Evolutionary conservation across 2,329 filamentous ascomycete genomes (phyloP).

Genomic region (Fusarium goolgardi): DNA sequence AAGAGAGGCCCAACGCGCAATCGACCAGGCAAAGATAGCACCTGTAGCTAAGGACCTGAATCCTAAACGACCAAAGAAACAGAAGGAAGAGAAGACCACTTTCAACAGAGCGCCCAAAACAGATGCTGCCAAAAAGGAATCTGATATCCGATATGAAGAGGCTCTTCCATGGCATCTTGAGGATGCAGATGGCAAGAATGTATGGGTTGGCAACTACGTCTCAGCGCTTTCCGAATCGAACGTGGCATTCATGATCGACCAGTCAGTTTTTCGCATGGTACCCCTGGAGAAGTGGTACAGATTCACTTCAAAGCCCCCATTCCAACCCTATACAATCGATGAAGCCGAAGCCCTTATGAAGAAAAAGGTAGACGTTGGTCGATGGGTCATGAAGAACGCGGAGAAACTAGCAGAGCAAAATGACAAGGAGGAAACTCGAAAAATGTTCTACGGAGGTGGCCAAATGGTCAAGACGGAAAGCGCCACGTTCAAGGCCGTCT

Average conservation of each 20-base stretch:
- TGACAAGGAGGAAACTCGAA: conserved; percentile 70
- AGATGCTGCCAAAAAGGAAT: conserved; percentile 82
- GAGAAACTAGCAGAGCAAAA: conserved; percentile 67
- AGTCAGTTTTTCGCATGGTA: conserved; percentile 81
- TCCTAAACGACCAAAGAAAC: conserved; percentile 67
- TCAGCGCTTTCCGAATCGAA: conserved; percentile 87
- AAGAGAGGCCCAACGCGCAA: conserved; percentile 84
- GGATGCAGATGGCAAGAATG: conserved; percentile 94
- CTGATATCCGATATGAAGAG: conserved; percentile 87
- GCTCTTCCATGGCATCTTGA: conserved; percentile 96
- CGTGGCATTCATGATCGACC: conserved; percentile 79
- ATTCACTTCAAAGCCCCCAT: conserved; percentile 82
- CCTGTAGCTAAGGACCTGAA: conserved; percentile 74
- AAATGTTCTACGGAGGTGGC: conserved; percentile 63
- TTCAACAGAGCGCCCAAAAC: conserved; percentile 83
- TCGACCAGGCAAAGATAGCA: conserved; percentile 92
- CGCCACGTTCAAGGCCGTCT: conserved; percentile 70
- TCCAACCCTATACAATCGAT: conserved; percentile 81
- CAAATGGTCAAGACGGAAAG: conserved; percentile 76
- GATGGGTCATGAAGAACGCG: conserved; percentile 81
- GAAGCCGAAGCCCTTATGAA: conserved; percentile 87
- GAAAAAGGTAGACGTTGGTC: conserved; percentile 78
- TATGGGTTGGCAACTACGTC: conserved; percentile 93
- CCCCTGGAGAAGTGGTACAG: conserved; percentile 97
- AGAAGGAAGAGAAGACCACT: conserved; percentile 86